phyloP scores from a whole-genome alignment of 345 rosid species.

The Clarkia xantiana region DNA sequence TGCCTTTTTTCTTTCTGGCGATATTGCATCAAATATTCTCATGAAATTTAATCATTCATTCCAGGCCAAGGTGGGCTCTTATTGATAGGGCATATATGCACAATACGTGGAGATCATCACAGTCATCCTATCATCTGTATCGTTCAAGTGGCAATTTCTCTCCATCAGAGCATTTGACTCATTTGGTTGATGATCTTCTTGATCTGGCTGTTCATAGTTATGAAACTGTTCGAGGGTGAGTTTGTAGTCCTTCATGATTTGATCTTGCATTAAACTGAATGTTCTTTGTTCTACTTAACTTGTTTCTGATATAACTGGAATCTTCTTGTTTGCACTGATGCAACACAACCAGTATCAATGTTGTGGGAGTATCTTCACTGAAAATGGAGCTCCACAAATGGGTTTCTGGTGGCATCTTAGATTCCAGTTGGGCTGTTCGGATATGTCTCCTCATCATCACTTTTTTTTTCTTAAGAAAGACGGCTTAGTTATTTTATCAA shows the following conservation, averaged over 20 bases:
- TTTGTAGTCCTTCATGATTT: slow-evolving; percentile 14
- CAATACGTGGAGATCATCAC: slow-evolving; percentile 91
- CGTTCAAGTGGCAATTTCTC: slow-evolving; percentile 61
- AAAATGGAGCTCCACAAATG: no score
- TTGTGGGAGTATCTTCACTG: no score
- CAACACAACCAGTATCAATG: no score
- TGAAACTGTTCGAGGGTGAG: slow-evolving; percentile 92
- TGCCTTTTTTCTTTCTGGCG: slow-evolving; percentile 5
- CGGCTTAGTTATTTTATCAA: no score
- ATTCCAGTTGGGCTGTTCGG: no score
- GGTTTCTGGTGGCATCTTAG: no score
- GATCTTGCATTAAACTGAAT: background rate
- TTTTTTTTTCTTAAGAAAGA: no score
- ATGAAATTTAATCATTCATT: slow-evolving; percentile 9
- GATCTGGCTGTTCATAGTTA: slow-evolving; percentile 78
- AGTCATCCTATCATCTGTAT: slow-evolving; percentile 77
- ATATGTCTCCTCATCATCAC: no score
- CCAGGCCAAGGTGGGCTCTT: slow-evolving; percentile 97
- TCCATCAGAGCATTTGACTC: slow-evolving; percentile 55
- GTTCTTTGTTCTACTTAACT: background rate
- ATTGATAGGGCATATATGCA: slow-evolving; percentile 95
- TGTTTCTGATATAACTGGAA: no score
- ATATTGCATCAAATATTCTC: slow-evolving; percentile 2
- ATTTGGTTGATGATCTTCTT: slow-evolving; percentile 76
- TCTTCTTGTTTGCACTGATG: no score